Evolutionary conservation across 768 basidiomycete species (phyloP), one percentile per base, ranked within the genome.

Genomic region (Pleurotus eryngii): DNA sequence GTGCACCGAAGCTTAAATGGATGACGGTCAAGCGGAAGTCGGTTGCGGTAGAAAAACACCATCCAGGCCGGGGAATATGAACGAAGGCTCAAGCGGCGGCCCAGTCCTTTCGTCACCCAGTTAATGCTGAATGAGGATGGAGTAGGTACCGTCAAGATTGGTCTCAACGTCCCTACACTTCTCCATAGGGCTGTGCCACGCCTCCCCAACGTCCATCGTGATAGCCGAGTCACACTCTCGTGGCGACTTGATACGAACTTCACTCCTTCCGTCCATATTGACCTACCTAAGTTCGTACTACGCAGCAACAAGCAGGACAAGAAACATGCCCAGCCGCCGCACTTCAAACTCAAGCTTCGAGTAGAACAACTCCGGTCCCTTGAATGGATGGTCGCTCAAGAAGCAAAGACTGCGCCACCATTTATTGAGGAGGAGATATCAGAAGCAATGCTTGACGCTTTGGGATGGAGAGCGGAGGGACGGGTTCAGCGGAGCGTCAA

Each of bases 401-500:
- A 98, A 70, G 74, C 81, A 1, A 56, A 63, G 1, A 74, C 83
- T 35, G 83, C 84, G 0, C 70, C 80, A 8, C 87, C 91, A 1
- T 98, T 96, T 68, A 68, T 94, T 26, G 95, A 98, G 69, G 94
- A 98, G 68, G 95, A 98, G 68, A 91, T 97, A 43, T 89, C 92
- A 0, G 95, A 98, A 70, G 92, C 93, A 3, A 82, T 91, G 46
- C 76, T 95, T 3, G 87, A 86, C 58, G 85, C 92, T 51, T 74
- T 97, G 11, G 91, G 92, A 5, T 98, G 95, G 95, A 81, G 93
- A 62, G 92, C 92, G n/a, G 94, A 97, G 70, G 95, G 90, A 40
- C 87, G 91, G 42, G 94, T 90, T 3, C 85, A 90, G 62, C 74
- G 94, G 35, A 82, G 87, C 0, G 80, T 92, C 51, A 79, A 72